A percentile compares a stretch with the other conserved stretches of the same genome.
These are phyloP conservation scores for Picea sitchensis DNA, from an alignment of 75 land plant species.

Conservation along the genomic window DNA sequence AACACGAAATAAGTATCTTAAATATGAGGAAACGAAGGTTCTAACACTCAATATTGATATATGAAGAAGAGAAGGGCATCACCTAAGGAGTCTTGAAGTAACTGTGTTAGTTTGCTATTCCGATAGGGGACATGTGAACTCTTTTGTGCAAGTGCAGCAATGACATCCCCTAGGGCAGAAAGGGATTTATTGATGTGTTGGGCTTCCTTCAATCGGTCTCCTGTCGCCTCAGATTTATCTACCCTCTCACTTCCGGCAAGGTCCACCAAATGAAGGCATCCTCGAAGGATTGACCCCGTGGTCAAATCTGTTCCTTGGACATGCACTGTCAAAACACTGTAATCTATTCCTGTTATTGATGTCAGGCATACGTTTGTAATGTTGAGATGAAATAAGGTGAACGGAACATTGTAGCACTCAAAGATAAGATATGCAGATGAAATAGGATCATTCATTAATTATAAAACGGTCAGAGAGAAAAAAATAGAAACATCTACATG, in stretches of 20 bases:
- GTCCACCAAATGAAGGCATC: slow-evolving; percentile 69
- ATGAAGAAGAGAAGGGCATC: not conserved
- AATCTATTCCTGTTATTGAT: slow-evolving; percentile 14
- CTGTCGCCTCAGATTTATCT: slow-evolving; percentile 66
- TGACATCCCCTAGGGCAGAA: slow-evolving; percentile 72
- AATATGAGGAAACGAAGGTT: not conserved
- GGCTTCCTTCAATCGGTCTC: slow-evolving; percentile 70
- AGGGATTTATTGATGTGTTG: slow-evolving; percentile 72
- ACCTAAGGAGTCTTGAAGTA: slow-evolving; percentile 76
- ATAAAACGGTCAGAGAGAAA: not conserved
- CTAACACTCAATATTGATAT: not conserved
- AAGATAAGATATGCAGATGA: not conserved
- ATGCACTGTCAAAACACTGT: slow-evolving; percentile 63
- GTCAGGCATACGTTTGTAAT: not conserved
- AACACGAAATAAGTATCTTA: not conserved
- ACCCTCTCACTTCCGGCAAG: slow-evolving; percentile 83
- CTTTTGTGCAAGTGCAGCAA: slow-evolving; percentile 62
- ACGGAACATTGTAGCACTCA: not conserved
- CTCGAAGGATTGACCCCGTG: slow-evolving; percentile 42
- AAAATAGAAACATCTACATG: not conserved
- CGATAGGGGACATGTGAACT: slow-evolving; percentile 58
- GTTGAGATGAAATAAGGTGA: not conserved
- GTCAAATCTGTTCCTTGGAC: slow-evolving; percentile 55
- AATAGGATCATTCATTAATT: not conserved
- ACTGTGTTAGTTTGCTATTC: slow-evolving; percentile 79